Evolutionary conservation across 164 flowering plant species (phyloP).

Genomic region (Nymphaea thermarum): DNA sequence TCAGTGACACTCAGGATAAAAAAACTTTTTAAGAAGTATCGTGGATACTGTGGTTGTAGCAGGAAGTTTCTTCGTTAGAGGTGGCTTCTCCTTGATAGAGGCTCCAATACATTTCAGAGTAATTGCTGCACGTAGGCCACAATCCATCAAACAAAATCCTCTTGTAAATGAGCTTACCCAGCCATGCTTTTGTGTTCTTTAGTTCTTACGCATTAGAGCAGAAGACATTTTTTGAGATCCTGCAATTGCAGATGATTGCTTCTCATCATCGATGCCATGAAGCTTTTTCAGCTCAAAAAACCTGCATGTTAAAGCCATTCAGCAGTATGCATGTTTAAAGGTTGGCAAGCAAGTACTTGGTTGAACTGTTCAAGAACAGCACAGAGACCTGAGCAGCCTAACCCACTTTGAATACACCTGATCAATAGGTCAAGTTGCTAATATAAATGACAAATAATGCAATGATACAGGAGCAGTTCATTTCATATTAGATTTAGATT

Average conservation of each 20-base stretch:
- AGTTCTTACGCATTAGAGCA: slow-evolving; percentile 67
- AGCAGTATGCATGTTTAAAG: too few relatives aligned
- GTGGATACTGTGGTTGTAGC: slow-evolving; percentile 55
- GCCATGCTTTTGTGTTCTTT: too few relatives aligned
- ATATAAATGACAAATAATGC: too few relatives aligned
- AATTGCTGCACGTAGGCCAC: slow-evolving; percentile 39
- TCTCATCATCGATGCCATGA: slow-evolving; percentile 87
- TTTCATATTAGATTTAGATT: too few relatives aligned
- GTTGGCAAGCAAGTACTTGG: too few relatives aligned
- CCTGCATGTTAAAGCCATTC: slow-evolving; percentile 18
- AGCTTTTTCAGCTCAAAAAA: slow-evolving; percentile 54
- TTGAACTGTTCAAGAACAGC: too few relatives aligned
- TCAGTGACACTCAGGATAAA: neutral
- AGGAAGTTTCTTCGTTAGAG: slow-evolving; percentile 69
- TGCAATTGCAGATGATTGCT: slow-evolving; percentile 26
- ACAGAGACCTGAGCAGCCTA: too few relatives aligned
- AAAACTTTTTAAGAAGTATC: neutral
- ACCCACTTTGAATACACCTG: too few relatives aligned
- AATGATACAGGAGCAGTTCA: too few relatives aligned
- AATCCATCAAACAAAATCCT: neutral
- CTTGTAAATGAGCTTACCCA: neutral
- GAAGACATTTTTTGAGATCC: slow-evolving; percentile 87
- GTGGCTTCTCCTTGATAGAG: slow-evolving; percentile 70
- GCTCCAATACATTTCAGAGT: slow-evolving; percentile 84
- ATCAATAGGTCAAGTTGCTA: too few relatives aligned